A percentile compares a stretch with the other conserved stretches of the same genome.
phyloP scores from a whole-genome alignment of 495 filamentous ascomycete species.

The Pseudoneurospora amorphoporcata region DNA sequence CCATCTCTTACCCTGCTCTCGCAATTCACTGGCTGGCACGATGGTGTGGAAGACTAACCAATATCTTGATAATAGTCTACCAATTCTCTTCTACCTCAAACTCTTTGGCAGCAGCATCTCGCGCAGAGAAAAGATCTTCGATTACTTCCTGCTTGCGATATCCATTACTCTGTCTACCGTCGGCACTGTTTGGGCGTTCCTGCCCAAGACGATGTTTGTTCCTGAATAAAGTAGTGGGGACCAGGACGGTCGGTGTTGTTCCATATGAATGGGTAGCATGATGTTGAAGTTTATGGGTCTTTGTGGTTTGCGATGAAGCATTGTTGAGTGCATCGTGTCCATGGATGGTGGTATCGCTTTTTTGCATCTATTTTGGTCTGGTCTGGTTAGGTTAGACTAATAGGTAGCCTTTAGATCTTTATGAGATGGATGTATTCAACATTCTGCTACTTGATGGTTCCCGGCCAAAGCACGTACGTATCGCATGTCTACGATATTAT shows the following conservation, averaged over 20 bases:
- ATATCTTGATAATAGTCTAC: constrained; percentile 35
- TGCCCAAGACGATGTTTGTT: constrained; percentile 56
- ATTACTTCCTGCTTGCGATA: constrained; percentile 59
- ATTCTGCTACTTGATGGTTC: neutral
- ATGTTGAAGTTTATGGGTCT: neutral
- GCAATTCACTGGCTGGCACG: neutral
- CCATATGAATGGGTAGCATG: neutral
- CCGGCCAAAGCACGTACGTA: neutral
- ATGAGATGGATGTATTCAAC: neutral
- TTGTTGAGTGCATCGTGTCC: neutral
- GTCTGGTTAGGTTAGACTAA: neutral
- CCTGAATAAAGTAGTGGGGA: constrained; percentile 17
- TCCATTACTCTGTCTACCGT: constrained; percentile 59
- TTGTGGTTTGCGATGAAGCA: neutral
- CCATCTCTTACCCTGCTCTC: neutral
- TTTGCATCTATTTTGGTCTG: neutral
- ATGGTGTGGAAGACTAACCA: neutral
- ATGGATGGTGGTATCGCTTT: neutral
- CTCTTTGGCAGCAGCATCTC: constrained; percentile 76
- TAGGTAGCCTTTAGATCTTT: neutral
- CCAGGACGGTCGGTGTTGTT: neutral
- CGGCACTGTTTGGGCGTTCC: constrained; percentile 79
- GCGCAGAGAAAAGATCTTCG: constrained; percentile 50
- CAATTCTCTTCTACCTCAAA: constrained; percentile 83
- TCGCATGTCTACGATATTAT: neutral